These are phyloP conservation scores for Solanum commersonii DNA, from an alignment of 257 asterid genomes.

Conservation along the genomic window DNA sequence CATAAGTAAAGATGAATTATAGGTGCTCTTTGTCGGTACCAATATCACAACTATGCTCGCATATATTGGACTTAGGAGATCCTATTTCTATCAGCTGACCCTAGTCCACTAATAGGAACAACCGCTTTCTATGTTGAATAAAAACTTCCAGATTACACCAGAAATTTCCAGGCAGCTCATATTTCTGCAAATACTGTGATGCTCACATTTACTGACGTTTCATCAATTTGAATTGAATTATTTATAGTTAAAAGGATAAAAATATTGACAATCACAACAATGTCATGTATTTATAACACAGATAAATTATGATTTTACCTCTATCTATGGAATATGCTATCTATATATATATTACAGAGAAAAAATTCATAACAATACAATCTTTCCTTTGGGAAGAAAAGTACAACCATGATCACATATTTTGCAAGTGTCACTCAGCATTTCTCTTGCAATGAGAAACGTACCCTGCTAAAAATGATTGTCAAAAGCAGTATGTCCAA, in stretches of 20 bases:
- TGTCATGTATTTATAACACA: neutral
- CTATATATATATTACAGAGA: neutral
- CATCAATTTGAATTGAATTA: neutral
- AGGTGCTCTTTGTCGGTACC: neutral
- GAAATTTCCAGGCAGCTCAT: neutral
- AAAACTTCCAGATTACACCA: neutral
- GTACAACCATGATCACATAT: neutral
- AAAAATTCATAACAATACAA: neutral
- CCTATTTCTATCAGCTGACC: neutral
- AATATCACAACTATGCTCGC: neutral
- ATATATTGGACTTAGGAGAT: neutral
- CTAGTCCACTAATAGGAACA: neutral
- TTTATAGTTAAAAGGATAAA: neutral
- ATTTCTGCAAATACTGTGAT: neutral
- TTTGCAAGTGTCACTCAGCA: neutral
- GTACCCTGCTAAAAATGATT: neutral
- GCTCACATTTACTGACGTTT: neutral
- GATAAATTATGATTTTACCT: neutral
- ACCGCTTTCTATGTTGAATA: neutral
- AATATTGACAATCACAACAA: neutral
- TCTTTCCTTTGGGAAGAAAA: neutral
- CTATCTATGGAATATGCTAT: neutral
- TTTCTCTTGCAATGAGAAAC: neutral
- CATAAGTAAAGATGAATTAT: neutral
- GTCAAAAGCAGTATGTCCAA: neutral